A percentile compares a stretch with the other conserved stretches of the same genome.
Conservation (phyloP, 345 rosid species). For the Moricandia moricandioides region DNA sequence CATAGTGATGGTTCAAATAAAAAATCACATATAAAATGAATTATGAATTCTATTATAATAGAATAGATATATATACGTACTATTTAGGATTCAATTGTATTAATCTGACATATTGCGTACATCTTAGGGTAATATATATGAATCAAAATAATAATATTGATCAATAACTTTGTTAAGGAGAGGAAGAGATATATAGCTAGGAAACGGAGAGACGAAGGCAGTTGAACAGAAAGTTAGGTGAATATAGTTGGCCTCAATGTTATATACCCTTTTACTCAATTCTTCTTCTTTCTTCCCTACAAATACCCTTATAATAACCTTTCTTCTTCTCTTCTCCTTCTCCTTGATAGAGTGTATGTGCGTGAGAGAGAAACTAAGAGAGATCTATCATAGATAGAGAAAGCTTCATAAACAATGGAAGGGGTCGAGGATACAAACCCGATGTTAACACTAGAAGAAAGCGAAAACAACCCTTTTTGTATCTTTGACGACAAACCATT, state of each 20-base stretch:
- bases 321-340: conserved; percentile 17
- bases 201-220: neutral
- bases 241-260: conserved; percentile 36
- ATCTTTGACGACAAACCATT: conserved; percentile 29
- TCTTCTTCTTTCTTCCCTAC: conserved; percentile 25
- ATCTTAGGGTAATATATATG: neutral
- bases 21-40: too few species aligned
- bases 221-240: conserved; percentile 41
- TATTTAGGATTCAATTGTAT: too few species aligned
- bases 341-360: neutral
- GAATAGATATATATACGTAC: too few species aligned
- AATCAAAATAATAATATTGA: neutral
- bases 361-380: neutral
- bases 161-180: conserved; percentile 11
- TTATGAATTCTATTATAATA: too few species aligned
- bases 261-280: conserved; percentile 26
- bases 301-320: conserved; percentile 18
- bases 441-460: conserved; percentile 35
- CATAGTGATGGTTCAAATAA: too few species aligned
- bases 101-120: too few species aligned
- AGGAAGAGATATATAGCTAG: too few species aligned
- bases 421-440: conserved; percentile 13
- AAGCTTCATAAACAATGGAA: conserved; percentile 17
- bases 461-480: conserved; percentile 22
- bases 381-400: neutral